phyloP scores from a whole-genome alignment of 345 rosid species.

The Lepidium aucheri region DNA sequence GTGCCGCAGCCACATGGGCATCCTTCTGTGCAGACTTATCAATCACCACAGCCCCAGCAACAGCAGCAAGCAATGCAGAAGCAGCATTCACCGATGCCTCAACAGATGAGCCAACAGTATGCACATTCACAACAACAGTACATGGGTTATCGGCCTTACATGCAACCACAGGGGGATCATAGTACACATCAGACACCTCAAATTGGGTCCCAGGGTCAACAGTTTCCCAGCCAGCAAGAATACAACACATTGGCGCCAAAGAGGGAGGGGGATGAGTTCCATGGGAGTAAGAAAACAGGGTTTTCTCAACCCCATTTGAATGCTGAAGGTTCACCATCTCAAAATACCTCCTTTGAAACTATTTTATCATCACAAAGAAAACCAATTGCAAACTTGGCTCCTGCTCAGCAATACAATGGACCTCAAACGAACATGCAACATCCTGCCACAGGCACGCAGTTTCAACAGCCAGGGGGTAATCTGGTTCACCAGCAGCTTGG shows the following conservation, averaged over 20 bases:
- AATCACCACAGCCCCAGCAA: slow-evolving; percentile 33
- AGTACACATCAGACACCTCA: slow-evolving; percentile 43
- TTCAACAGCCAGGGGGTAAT: slow-evolving; percentile 51
- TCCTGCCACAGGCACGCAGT: slow-evolving; percentile 33
- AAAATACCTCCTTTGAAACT: slow-evolving; percentile 39
- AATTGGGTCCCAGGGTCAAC: slow-evolving; percentile 47
- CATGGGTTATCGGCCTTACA: slow-evolving; percentile 47
- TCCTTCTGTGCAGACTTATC: slow-evolving; percentile 22
- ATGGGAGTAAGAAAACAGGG: slow-evolving; percentile 44
- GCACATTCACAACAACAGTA: slow-evolving; percentile 48
- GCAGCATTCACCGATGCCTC: slow-evolving; percentile 38
- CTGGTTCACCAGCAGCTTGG: slow-evolving; percentile 48
- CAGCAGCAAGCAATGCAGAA: slow-evolving; percentile 42
- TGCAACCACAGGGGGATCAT: slow-evolving; percentile 42
- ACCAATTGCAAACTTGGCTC: slow-evolving; percentile 35
- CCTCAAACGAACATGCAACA: slow-evolving; percentile 45
- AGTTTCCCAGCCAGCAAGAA: slow-evolving; percentile 47
- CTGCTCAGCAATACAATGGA: slow-evolving; percentile 51
- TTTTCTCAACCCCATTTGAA: slow-evolving; percentile 57
- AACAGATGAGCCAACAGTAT: slow-evolving; percentile 54
- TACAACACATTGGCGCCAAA: slow-evolving; percentile 34
- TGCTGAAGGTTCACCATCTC: slow-evolving; percentile 43
- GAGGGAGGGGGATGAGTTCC: slow-evolving; percentile 56
- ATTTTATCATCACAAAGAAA: slow-evolving; percentile 38
- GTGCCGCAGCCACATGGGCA: slow-evolving; percentile 35